A percentile compares a stretch with the other conserved stretches of the same genome.
Conservation (phyloP, 169 alveolate genomes). For the Eimeria maxima region DNA sequence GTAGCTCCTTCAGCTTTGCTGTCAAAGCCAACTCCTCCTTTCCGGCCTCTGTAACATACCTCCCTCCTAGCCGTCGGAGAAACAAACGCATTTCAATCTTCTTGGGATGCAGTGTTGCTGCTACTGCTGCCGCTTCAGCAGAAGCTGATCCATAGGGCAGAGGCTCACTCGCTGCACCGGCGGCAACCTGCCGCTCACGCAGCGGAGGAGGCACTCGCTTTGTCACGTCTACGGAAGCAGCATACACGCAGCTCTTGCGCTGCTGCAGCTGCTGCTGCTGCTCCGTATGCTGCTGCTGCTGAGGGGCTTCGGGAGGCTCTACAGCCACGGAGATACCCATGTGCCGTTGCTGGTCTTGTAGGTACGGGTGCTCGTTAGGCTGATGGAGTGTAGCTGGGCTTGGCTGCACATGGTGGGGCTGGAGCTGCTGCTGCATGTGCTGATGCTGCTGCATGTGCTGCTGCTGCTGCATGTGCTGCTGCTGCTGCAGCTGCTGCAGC, state of each 20-base stretch:
- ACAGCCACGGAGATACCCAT: neutral
- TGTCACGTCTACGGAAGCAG: neutral
- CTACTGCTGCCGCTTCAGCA: slow-evolving; percentile 30
- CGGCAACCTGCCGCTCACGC: slow-evolving; percentile 44
- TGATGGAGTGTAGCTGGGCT: neutral
- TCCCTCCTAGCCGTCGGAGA: slow-evolving; percentile 28
- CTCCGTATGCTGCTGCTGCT: neutral
- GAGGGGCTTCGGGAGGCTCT: neutral
- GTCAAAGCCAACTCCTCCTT: slow-evolving; percentile 26
- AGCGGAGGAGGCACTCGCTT: slow-evolving; percentile 11
- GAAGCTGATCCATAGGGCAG: neutral
- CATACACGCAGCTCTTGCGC: neutral
- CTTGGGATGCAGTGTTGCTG: slow-evolving; percentile 38
- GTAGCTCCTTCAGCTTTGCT: slow-evolving; percentile 50
- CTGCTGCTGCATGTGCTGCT: slow-evolving; percentile 37
- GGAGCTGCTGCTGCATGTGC: neutral
- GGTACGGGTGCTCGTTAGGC: neutral
- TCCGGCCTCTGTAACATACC: slow-evolving; percentile 46
- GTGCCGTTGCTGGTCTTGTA: neutral
- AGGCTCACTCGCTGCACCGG: neutral
- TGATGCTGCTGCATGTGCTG: neutral
- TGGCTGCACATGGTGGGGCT: too few relatives aligned
- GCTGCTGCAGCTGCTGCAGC: slow-evolving; percentile 33
- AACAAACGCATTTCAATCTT: slow-evolving; percentile 45
- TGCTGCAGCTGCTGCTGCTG: slow-evolving; percentile 15